Base-by-base conservation (phyloP, 2,329 filamentous ascomycete genomes). In the Colletotrichum higginsianum region DNA sequence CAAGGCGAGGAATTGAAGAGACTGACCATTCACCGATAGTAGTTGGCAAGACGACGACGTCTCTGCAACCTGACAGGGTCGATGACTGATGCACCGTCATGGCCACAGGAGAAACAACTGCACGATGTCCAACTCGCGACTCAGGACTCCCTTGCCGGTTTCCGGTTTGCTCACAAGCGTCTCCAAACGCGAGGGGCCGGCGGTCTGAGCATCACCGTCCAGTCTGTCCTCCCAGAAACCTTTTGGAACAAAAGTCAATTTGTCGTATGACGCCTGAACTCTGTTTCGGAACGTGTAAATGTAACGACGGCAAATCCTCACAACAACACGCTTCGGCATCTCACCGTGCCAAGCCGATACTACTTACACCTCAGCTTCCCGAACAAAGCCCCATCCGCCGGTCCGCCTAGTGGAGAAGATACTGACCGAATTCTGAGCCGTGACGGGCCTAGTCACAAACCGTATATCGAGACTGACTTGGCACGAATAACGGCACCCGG, bases 261-360 rank as follows among this genome's bases (percentile, higher is more conserved):
- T 26, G 3, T 16, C 12, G 16, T 42, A 47, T 21, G 61, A 52
- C 18, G 50, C 50, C 15, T 35, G 15, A n/a, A 4, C 21, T 23
- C 13, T n/a, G 67, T 71, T 71, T 56, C 56, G 57, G 57, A 46
- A 62, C 8, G 44, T 42, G 35, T n/a, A 16, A 26, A 15, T 9
- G 7, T 2, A 52, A 38, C 47, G 8, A 35, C 30, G 30, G 30
- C 1, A 26, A n/a, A 16, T 1, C 40, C 47, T 52, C 61, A 53
- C 40, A 44, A 52, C 40, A 23, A 46, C n/a, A 52, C 60, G 60
- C 52, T 50, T 68, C 66, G 66, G 66, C 46, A 68, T 68, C 44
- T 64, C 30, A n/a, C 15, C 30, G 26, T 49, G 18, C 2, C 58
- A 58, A 63, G 58, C 66, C 66, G 66, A 63, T n/a, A n/a, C 30